phyloP scores from a whole-genome alignment of 2,329 filamentous ascomycete species.

The Boeremia lycopersici region DNA sequence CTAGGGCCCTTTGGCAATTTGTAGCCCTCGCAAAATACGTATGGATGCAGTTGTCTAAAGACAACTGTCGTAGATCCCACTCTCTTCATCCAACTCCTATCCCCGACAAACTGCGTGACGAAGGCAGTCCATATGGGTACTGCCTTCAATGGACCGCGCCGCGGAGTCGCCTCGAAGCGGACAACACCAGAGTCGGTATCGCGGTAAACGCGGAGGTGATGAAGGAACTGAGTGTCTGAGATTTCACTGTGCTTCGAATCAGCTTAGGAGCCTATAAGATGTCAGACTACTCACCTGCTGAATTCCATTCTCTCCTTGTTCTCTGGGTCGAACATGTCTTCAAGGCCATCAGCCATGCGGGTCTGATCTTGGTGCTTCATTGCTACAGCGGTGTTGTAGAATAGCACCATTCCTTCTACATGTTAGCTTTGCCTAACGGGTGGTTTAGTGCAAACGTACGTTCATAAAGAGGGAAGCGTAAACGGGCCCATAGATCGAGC shows the following conservation, averaged over 20 bases:
- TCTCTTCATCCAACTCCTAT: constrained; percentile 56
- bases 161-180: constrained; percentile 62
- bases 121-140: constrained; percentile 65
- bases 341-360: constrained; percentile 45
- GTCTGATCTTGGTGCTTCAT: constrained; percentile 62
- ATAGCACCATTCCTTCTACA: constrained; percentile 59
- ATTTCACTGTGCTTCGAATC: constrained; percentile 53
- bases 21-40: constrained; percentile 61
- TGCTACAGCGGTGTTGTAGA: constrained; percentile 62
- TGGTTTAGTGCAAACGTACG: constrained; percentile 43
- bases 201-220: constrained; percentile 61
- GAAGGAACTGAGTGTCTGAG: constrained; percentile 57
- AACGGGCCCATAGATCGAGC: constrained; percentile 58
- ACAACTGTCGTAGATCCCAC: constrained; percentile 52
- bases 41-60: constrained; percentile 58
- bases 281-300: constrained; percentile 51
- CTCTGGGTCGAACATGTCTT: constrained; percentile 57
- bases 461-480: constrained; percentile 62
- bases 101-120: constrained; percentile 51
- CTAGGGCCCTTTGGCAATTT: constrained; percentile 35
- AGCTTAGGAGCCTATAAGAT: constrained; percentile 1
- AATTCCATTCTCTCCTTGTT: constrained; percentile 52
- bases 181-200: constrained; percentile 59
- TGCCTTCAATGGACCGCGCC: constrained; percentile 58
- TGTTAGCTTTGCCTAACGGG: constrained; percentile 16